Percentiles rank a stretch among this genome's conserved stretches.
Evolutionary conservation across 345 rosid genomes (phyloP).

Genomic region (Populus davidiana): DNA sequence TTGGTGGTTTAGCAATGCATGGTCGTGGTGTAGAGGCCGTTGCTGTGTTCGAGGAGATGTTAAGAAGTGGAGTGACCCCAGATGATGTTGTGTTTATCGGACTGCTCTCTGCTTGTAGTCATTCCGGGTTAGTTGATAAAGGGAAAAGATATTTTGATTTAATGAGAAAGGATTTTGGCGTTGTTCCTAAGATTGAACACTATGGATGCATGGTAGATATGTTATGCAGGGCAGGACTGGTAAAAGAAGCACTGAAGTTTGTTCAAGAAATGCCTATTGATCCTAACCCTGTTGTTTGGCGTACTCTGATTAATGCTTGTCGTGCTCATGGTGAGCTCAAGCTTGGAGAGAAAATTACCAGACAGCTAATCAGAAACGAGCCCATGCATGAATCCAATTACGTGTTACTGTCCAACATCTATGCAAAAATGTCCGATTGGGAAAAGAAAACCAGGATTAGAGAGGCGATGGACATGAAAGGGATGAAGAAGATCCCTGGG

Average conservation of each 20-base stretch:
- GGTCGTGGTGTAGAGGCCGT: conserved; percentile 56
- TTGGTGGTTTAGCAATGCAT: conserved; percentile 54
- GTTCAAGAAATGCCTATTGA: conserved; percentile 23
- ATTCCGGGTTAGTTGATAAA: conserved; percentile 21
- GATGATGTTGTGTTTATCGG: conserved; percentile 20
- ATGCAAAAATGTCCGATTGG: conserved; percentile 31
- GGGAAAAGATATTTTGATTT: conserved; percentile 24
- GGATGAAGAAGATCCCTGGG: conserved; percentile 27
- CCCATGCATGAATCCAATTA: conserved; percentile 25
- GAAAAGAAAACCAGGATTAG: conserved; percentile 25
- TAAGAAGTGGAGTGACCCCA: conserved; percentile 18
- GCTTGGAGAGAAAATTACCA: conserved; percentile 20
- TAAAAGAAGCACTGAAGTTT: conserved; percentile 25
- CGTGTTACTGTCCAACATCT: conserved; percentile 27
- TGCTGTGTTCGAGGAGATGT: conserved; percentile 50
- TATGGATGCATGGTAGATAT: conserved; percentile 36
- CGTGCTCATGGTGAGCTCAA: conserved; percentile 20
- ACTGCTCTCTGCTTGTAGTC: conserved; percentile 35
- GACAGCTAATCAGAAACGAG: conserved; percentile 19
- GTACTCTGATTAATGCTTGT: conserved; percentile 29
- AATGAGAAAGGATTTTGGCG: conserved; percentile 16
- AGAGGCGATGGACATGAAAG: conserved; percentile 26
- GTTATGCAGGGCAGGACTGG: conserved; percentile 28
- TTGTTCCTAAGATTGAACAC: conserved; percentile 29
- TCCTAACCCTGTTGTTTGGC: conserved; percentile 25